A percentile compares a stretch with the other conserved stretches of the same genome.
Evolutionary conservation across 495 filamentous ascomycete species (phyloP).

Genomic region (Hypomontagnella monticulosa): DNA sequence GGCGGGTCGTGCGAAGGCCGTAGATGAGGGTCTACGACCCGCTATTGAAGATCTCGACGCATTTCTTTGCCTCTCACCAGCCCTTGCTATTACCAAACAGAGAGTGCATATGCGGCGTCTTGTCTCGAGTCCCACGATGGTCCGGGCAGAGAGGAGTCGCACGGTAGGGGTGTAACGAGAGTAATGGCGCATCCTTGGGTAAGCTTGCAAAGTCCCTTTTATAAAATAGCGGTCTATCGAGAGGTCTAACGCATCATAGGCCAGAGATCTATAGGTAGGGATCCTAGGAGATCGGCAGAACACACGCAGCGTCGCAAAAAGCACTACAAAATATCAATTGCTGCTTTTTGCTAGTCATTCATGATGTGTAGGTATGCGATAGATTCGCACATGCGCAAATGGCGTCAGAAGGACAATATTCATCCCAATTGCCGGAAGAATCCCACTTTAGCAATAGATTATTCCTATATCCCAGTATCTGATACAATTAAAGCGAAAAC

Average conservation of each 20-base stretch:
- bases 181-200: conserved; percentile 29
- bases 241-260: conserved; percentile 28
- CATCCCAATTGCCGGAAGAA: conserved; percentile 16
- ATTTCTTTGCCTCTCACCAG: conserved; percentile 29
- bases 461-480: conserved; percentile 21
- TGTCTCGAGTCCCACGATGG: conserved; percentile 29
- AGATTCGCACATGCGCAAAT: conserved; percentile 20
- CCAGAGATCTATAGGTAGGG: conserved; percentile 9
- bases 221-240: conserved; percentile 9
- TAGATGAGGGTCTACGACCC: conserved; percentile 20
- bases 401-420: conserved; percentile 5
- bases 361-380: conserved; percentile 1
- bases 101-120: conserved; percentile 32
- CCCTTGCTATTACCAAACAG: conserved; percentile 24
- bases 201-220: conserved; percentile 8
- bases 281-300: background rate
- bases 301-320: background rate
- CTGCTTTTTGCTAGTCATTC: background rate
- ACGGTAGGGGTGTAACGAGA: conserved; percentile 28
- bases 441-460: conserved; percentile 11
- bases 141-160: conserved; percentile 24
- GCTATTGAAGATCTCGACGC: conserved; percentile 3
- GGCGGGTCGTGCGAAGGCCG: conserved; percentile 19
- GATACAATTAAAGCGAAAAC: conserved; percentile 7
- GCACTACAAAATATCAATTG: conserved; percentile 3